phyloP scores from a whole-genome alignment of 148 eudicot genomes.

The Pouteria glomerata region DNA sequence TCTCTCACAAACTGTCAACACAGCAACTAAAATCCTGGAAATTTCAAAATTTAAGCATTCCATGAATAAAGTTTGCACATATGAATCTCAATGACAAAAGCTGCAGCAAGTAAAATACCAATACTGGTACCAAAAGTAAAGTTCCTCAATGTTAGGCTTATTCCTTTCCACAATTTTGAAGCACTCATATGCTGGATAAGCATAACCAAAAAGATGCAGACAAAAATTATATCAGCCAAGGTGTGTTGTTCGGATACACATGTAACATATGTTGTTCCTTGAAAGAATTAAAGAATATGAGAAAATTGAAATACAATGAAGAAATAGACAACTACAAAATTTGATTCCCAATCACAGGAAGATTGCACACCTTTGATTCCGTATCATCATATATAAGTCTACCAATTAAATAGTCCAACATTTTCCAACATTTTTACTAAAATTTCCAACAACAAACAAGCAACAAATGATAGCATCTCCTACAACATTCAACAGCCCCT shows the following conservation, averaged over 20 bases:
- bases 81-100: not conserved
- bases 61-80: not conserved
- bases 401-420: no score
- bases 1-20: conserved; percentile 76
- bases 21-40: conserved; percentile 86
- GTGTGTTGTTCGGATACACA: no score
- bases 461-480: no score
- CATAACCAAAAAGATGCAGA: conserved; percentile 89
- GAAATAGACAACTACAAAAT: conserved; percentile 3
- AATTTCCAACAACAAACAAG: no score
- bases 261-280: conserved; percentile 95
- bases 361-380: conserved; percentile 63
- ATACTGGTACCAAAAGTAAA: conserved; percentile 94
- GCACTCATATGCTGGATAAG: conserved; percentile 94
- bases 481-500: no score
- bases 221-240: no score
- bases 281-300: conserved; percentile 13
- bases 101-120: conserved; percentile 41
- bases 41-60: not conserved
- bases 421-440: no score
- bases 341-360: conserved; percentile 6
- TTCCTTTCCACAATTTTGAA: conserved; percentile 80
- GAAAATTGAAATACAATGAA: not conserved
- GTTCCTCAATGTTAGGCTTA: conserved; percentile 89
- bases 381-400: no score